Base-by-base conservation (phyloP, 441 rosid genomes). In the Jatropha multifida region DNA sequence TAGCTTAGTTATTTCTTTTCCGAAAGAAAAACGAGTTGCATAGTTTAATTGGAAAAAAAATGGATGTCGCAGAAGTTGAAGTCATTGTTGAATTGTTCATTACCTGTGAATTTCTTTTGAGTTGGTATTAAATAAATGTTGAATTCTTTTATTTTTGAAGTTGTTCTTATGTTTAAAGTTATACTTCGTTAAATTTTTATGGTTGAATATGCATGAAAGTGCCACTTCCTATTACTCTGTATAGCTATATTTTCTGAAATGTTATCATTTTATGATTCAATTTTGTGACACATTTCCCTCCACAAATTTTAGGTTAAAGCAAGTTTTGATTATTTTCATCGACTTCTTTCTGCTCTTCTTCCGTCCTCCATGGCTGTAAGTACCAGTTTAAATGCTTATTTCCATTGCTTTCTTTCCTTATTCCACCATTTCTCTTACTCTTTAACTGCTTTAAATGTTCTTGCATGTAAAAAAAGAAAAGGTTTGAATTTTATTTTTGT, bases 361-460 rank as follows among this genome's bases (percentile, higher is more conserved):
- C 3, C 38, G n/a, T 13, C 48, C 58, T n/a, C 69, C 49, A 78
- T 78, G 81, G 81, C 81, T 23, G 82, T 74, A 23, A 79, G 78
- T 74, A 20, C 59, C 27, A 41, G 2, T 13, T 23, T 26, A 2
- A 51, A 7, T 72, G n/a, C 7, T 61, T 46, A 26, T 66, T 44
- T 20, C 26, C 4, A 32, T 15, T 9, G 14, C 63, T 37, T 8
- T 13, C n/a, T 37, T 63, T 63, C 10, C 0, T 5, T 2, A 37
- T 37, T 38, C 18, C 15, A 2, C 38, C 17, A n/a, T 7, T 58
- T 48, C 3, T 8, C 26, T 18, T 18, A 9, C 62, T 20, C 5
- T n/a, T 70, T 54, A 17, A 20, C 41, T 42, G 4, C 3, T 7
- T 61, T 10, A 32, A 27, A 61, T 26, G 14, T 56, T n/a, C 59